phyloP scores from a whole-genome alignment of 1,284 basidiomycete genomes.

The Porogramme epimiltina region DNA sequence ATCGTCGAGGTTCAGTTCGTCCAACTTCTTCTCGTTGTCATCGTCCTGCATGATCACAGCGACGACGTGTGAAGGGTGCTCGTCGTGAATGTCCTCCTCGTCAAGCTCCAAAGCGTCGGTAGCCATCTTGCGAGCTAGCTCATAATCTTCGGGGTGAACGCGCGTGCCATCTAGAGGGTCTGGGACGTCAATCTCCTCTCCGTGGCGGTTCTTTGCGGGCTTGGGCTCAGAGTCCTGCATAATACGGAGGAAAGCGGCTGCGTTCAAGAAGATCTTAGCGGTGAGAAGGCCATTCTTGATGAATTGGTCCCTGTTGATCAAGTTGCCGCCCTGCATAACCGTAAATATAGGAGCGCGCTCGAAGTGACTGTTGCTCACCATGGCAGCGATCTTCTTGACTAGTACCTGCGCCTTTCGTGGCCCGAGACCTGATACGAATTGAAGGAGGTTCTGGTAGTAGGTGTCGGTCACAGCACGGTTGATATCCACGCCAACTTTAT shows the following conservation, averaged over 20 bases:
- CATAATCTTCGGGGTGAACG: constrained; percentile 98
- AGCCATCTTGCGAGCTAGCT: constrained; percentile 98
- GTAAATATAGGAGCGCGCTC: constrained; percentile 18
- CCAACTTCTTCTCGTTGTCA: constrained; percentile 81
- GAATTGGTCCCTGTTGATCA: constrained; percentile 85
- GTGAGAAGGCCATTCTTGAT: constrained; percentile 80
- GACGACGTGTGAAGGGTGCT: constrained; percentile 88
- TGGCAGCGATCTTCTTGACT: constrained; percentile 77
- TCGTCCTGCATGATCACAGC: constrained; percentile 83
- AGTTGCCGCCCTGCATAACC: constrained; percentile 69
- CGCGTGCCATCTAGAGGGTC: constrained; percentile 96
- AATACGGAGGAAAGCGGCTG: constrained; percentile 89
- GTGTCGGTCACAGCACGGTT: constrained; percentile 87
- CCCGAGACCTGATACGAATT: constrained; percentile 92
- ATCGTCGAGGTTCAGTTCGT: constrained; percentile 94
- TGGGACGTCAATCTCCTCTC: constrained; percentile 67
- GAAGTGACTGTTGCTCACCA: constrained; percentile 52
- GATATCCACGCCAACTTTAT: constrained; percentile 94
- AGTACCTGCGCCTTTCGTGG: constrained; percentile 92
- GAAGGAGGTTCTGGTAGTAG: constrained; percentile 88
- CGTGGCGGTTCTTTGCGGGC: constrained; percentile 64
- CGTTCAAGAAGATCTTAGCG: constrained; percentile 89
- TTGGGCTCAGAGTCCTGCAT: constrained; percentile 61
- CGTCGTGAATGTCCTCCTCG: constrained; percentile 90
- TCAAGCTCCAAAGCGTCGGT: constrained; percentile 95